Evolutionary conservation across 2,329 filamentous ascomycete genomes (phyloP).

Genomic region (Furcasterigmium sp.): DNA sequence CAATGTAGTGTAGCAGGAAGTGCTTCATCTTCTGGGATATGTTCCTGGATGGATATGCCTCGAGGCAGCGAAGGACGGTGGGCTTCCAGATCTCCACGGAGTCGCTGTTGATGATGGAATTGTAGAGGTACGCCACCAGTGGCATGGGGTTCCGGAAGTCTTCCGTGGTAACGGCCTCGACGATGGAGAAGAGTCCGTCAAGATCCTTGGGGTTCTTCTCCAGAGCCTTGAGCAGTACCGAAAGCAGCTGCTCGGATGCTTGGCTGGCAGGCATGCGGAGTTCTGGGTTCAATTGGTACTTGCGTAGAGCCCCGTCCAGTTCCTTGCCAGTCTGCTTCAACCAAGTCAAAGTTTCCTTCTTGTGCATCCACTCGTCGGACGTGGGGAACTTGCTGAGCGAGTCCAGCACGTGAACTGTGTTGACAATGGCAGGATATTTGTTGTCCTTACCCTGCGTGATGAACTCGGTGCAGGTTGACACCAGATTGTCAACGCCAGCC

Average conservation of each 20-base stretch:
- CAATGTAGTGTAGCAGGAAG: slow-evolving; percentile 84
- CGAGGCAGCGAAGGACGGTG: slow-evolving; percentile 78
- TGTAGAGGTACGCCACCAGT: slow-evolving; percentile 79
- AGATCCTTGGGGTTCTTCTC: slow-evolving; percentile 68
- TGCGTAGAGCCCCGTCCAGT: slow-evolving; percentile 68
- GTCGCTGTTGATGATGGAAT: slow-evolving; percentile 74
- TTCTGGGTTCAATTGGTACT: slow-evolving; percentile 62
- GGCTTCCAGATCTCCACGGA: slow-evolving; percentile 82
- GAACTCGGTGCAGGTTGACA: slow-evolving; percentile 60
- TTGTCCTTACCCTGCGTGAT: slow-evolving; percentile 64
- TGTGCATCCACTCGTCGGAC: slow-evolving; percentile 67
- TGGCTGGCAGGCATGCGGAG: slow-evolving; percentile 85
- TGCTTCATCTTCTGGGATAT: slow-evolving; percentile 87
- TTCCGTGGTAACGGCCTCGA: slow-evolving; percentile 78
- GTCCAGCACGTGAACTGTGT: slow-evolving; percentile 79
- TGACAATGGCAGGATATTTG: slow-evolving; percentile 66
- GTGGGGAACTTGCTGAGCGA: slow-evolving; percentile 66
- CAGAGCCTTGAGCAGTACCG: slow-evolving; percentile 77
- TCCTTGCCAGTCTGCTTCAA: slow-evolving; percentile 67
- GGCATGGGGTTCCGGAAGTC: slow-evolving; percentile 73
- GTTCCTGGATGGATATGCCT: slow-evolving; percentile 74
- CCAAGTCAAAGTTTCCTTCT: slow-evolving; percentile 55
- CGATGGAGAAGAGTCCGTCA: slow-evolving; percentile 77
- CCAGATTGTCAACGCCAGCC: slow-evolving; percentile 66
- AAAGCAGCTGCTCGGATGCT: slow-evolving; percentile 81